Evolutionary conservation across 805 yeast genomes (phyloP), one percentile per base, ranked within the genome.

Genomic region (Wickerhamiella sorbophila): DNA sequence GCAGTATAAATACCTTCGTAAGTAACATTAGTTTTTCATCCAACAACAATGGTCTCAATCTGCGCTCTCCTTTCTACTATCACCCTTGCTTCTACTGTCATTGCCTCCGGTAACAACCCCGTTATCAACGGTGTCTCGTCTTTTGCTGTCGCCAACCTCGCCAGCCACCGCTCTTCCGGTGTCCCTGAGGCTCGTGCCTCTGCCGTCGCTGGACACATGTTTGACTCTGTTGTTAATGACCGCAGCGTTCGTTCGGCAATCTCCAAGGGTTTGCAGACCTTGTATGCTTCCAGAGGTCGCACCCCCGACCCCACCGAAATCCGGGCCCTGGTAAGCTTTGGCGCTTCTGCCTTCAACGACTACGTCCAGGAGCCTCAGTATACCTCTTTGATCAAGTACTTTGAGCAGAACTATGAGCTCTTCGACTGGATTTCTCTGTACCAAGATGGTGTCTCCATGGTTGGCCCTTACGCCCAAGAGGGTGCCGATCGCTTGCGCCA

Each of bases 181-280:
- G 37, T 49, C 15, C 44, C 39, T 22, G 41, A 40, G 39, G 47
- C 45, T 26, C 40, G 47, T 33, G 52, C 51, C 10, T 42, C 45
- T 20, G 52, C 47, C 37, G 31, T 47, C 36, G 53, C 37, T 15
- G 36, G 44, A 24, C n/a, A 41, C 16, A n/a, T 37, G 6, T 10
- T 41, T n/a, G 24, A 20, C 4, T 27, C 9, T 21, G 15, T 38
- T 10, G 22, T 26, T 18, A 20, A 19, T 21, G 22, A 21, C n/a
- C 22, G 16, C 4, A 26, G 33, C 17, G 19, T 37, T 21, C 20
- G 17, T 14, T 4, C 21, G 9, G 21, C 31, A 14, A 19, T 37
- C 38, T 31, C n/a, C 8, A 34, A 41, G 15, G 22, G 29, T 18
- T 14, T 41, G 8, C 22, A 35, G 31, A 24, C 38, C 14, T 9